phyloP scores from a whole-genome alignment of 192 early-diverging fungal genomes.

The Umbelopsis ramanniana region DNA sequence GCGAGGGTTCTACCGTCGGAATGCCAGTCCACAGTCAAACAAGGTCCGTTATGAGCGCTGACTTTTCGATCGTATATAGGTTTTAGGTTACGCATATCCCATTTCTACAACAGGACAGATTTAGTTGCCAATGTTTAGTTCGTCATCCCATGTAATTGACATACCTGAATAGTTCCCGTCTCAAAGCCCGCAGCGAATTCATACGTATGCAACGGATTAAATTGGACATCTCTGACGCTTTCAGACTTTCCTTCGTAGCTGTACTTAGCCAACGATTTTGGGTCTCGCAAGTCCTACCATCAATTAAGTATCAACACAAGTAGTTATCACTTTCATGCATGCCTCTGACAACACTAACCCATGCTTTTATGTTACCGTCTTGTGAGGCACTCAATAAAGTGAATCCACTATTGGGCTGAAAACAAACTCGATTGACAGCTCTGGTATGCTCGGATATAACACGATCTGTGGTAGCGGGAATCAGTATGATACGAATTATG shows the following conservation, averaged over 20 bases:
- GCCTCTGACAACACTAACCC: conserved; percentile 53
- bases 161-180: conserved; percentile 75
- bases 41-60: conserved; percentile 73
- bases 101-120: conserved; percentile 49
- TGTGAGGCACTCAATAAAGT: conserved; percentile 78
- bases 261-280: conserved; percentile 45
- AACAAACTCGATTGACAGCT: conserved; percentile 78
- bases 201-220: conserved; percentile 58
- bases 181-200: conserved; percentile 86
- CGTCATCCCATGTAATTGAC: neutral
- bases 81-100: conserved; percentile 75
- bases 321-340: neutral
- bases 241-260: conserved; percentile 79
- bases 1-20: conserved; percentile 71
- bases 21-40: conserved; percentile 78
- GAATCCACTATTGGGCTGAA: conserved; percentile 70
- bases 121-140: neutral
- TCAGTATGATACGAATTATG: neutral
- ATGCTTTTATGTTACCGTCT: conserved; percentile 75
- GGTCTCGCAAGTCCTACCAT: conserved; percentile 63
- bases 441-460: conserved; percentile 72
- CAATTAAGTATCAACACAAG: neutral
- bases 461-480: conserved; percentile 44
- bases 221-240: conserved; percentile 79
- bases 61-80: conserved; percentile 62